Evolutionary conservation across 1,139 yeast species (phyloP).

Genomic region (Debaryomyces sp.): DNA sequence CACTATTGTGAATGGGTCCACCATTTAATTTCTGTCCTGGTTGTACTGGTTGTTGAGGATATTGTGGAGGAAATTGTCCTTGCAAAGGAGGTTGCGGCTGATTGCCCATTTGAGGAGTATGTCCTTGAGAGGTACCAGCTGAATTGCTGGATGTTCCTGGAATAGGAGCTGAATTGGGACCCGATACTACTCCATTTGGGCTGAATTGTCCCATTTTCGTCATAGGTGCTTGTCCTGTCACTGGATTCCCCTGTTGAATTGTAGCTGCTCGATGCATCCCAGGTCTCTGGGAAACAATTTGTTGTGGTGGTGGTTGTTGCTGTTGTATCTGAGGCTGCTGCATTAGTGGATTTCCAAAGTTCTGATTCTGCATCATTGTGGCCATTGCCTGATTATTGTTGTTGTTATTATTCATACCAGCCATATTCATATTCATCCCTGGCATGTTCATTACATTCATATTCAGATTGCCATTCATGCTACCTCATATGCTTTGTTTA

Average conservation of each 20-base stretch:
- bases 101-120: conserved; percentile 32
- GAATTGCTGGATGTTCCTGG: conserved; percentile 21
- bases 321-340: conserved; percentile 10
- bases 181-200: conserved; percentile 16
- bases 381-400: conserved; percentile 13
- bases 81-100: conserved; percentile 24
- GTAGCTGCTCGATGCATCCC: conserved; percentile 25
- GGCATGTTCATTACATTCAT: conserved; percentile 11
- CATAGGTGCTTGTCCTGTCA: conserved; percentile 9
- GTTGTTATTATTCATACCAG: conserved; percentile 12
- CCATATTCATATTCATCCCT: conserved; percentile 12
- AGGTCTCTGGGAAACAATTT: conserved; percentile 19
- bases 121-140: conserved; percentile 26
- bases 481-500: neutral
- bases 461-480: conserved; percentile 14
- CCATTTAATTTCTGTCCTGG: conserved; percentile 10
- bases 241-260: conserved; percentile 18
- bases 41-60: conserved; percentile 14
- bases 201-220: conserved; percentile 10
- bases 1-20: conserved; percentile 9
- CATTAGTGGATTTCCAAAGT: conserved; percentile 10
- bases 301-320: conserved; percentile 10
- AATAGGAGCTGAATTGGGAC: conserved; percentile 31
- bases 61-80: conserved; percentile 12
- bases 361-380: conserved; percentile 14